These are phyloP conservation scores for Fusarium sp. DNA, from an alignment of 2,329 filamentous ascomycete genomes.

Conservation along the genomic window DNA sequence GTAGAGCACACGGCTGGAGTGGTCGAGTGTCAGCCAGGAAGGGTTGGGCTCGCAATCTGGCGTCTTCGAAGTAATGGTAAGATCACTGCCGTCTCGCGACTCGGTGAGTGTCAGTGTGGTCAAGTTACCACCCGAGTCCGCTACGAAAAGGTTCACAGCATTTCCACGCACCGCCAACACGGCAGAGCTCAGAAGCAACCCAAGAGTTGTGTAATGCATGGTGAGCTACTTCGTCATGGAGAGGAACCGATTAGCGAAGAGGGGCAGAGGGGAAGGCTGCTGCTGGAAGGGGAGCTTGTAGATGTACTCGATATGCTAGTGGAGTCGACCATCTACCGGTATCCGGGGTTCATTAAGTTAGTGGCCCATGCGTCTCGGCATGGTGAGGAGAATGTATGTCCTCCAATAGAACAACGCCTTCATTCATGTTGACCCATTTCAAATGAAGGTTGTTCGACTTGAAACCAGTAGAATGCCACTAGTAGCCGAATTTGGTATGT, in stretches of 20 bases:
- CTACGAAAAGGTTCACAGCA: constrained; percentile 43
- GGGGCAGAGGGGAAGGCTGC: too few relatives aligned
- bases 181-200: constrained; percentile 20
- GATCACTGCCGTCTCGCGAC: neutral
- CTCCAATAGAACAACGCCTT: constrained; percentile 17
- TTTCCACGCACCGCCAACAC: constrained; percentile 7
- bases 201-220: constrained; percentile 16
- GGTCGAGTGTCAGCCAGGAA: constrained; percentile 41
- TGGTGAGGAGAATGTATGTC: constrained; percentile 19
- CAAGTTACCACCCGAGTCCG: constrained; percentile 42
- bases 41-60: constrained; percentile 38
- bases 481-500: neutral
- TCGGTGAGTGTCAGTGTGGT: constrained; percentile 37
- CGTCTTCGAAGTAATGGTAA: constrained; percentile 25
- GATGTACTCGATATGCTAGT: neutral
- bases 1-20: constrained; percentile 37
- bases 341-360: neutral
- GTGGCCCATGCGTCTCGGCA: neutral
- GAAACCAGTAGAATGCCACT: constrained; percentile 4
- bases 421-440: too few relatives aligned
- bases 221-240: neutral
- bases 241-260: too few relatives aligned
- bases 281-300: too few relatives aligned
- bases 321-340: neutral
- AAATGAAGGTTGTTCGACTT: constrained; percentile 6